Base-by-base conservation (phyloP, 1,284 basidiomycete genomes). In the Amylostereum areolatum region DNA sequence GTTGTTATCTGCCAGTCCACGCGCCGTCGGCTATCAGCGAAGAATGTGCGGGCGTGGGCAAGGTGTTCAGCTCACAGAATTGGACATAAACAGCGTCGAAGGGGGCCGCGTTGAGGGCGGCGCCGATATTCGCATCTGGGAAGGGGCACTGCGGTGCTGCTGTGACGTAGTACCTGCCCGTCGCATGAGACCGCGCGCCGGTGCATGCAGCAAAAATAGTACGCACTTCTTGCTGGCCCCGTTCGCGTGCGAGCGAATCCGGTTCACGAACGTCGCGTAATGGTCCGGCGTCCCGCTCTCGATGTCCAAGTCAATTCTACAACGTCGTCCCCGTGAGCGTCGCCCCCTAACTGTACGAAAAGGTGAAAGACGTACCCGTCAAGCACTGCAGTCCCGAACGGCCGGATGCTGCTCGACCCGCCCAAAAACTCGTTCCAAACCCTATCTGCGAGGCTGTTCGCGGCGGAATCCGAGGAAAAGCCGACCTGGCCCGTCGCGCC, bases 351-450 rank as follows among this genome's bases (percentile, higher is more conserved):
- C 50, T 41, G 30, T 33, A 32, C n/a, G 11, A 33, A 5, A 39
- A 7, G 5, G n/a, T 9, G 28, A 33, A 11, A 10, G 29, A 62
- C 72, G 25, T 54, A 81, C 80, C 81, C 82, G 53, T 85, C 82
- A 27, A 85, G 70, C 10, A 83, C 71, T 2, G 75, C 80, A 36
- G 66, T 59, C 9, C 82, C 81, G 53, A 83, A 83, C 0, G 81
- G 81, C 45, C 82, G 66, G 1, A 71, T 72, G 34, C 51, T 60
- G 57, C 74, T 76, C 2, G 68, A 66, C 10, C 78, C 81, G 4
- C 79, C 82, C 29, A 85, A 68, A 66, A 84, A 85, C 24, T 77
- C 48, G 60, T 84, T 71, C 82, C 82, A 85, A 31, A 85, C 69
- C 8, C 73, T 74, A 49, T 80, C 66, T 9, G 80, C 81, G 53